Percentiles rank a stretch among this genome's conserved stretches.
These are phyloP conservation scores for Phytopythium montanum DNA, from an alignment of 352 stramenopile genomes.

Conservation along the genomic window DNA sequence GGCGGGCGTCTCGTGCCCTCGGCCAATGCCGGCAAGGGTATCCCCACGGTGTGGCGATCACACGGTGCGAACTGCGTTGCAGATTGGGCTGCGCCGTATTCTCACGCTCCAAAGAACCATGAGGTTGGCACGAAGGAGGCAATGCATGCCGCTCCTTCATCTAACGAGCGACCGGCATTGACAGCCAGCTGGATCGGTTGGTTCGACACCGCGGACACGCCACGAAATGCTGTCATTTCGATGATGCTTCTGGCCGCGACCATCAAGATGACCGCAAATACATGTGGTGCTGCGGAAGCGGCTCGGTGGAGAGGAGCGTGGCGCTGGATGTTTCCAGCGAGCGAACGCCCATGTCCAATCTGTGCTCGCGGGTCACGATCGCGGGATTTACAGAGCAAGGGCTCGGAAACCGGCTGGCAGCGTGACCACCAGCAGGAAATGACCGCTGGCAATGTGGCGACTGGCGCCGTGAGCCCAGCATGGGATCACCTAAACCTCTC, in stretches of 20 bases:
- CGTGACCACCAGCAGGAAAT: neutral
- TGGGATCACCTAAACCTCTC: neutral
- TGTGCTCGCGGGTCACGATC: neutral
- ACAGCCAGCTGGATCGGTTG: too few relatives aligned
- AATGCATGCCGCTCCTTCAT: too few relatives aligned
- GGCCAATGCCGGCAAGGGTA: too few relatives aligned
- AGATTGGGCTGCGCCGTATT: too few relatives aligned
- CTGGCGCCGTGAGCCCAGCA: neutral
- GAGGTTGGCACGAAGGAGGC: too few relatives aligned
- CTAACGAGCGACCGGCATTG: too few relatives aligned
- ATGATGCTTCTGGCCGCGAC: neutral
- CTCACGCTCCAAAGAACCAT: too few relatives aligned
- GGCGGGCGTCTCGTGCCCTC: neutral
- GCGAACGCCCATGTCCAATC: neutral
- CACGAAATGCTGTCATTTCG: too few relatives aligned
- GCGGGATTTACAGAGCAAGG: neutral
- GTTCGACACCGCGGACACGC: too few relatives aligned
- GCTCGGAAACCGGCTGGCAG: neutral
- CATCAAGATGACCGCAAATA: neutral
- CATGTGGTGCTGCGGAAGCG: neutral
- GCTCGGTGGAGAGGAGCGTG: neutral
- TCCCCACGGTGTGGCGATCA: too few relatives aligned
- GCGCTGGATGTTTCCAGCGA: neutral
- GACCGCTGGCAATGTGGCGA: neutral
- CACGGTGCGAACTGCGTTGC: too few relatives aligned